Evolutionary conservation across 805 yeast species (phyloP), one percentile per base, ranked within the genome.

Genomic region (Metschnikowia matae): DNA sequence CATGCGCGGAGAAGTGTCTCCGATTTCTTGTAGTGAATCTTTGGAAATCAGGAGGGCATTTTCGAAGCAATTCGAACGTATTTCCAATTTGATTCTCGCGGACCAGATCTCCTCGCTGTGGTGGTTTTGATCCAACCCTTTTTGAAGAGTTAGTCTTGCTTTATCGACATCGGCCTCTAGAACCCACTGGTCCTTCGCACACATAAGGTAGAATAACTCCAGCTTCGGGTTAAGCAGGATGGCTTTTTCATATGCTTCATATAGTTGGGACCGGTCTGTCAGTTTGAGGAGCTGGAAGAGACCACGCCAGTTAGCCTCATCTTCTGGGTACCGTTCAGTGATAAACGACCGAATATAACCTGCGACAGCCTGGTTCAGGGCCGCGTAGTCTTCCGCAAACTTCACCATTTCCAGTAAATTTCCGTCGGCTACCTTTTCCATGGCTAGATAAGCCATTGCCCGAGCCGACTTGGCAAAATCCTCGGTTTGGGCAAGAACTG

Each of bases 31-130:
- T 4, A 40, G 23, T 6, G 44, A 18, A n/a, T 42, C 45, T 1
- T 68, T 63, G 0, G 75, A 65, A 3, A 58, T 53, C 0, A 48
- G 31, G 3, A 69, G 54, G 0, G 85, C 84, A 3, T 62, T 55
- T 1, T 63, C 63, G 49, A 75, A 75, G 32, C 77, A 61, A 4
- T 68, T 65, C 5, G 71, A 66, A 20, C 73, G 73, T 15, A 70
- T 67, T 49, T 87, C 87, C 33, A 89, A 65, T 55, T 87, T 85
- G 21, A 85, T 71, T n/a, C 84, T 74, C 0, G 92, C 92, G 45
- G 85, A 68, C 88, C 89, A 84, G 8, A 89, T 62, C 21, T 77
- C 80, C 52, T 81, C 84, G 52, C 70, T 73, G 0, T 65, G 55
- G 1, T 84, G 79, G 7, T 78, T 65, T 2, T 56, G 48, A 4